Conservation (phyloP, 2,329 filamentous ascomycete genomes). For the Annulohypoxylon truncatum region DNA sequence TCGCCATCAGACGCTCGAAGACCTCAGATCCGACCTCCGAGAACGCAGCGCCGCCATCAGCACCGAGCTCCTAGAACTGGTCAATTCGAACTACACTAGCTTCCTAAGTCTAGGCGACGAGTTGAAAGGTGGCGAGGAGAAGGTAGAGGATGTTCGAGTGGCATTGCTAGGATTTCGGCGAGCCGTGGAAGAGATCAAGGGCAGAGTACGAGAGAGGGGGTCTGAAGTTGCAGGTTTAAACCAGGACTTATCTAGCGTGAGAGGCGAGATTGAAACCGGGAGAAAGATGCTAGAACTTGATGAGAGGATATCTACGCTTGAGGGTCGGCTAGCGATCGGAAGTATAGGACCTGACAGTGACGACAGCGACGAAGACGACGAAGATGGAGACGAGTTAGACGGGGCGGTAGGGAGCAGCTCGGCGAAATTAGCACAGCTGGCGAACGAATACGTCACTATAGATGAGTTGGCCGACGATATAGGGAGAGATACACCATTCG, state of each 20-base stretch:
- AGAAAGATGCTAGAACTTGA: conserved; percentile 75
- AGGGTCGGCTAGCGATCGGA: conserved; percentile 70
- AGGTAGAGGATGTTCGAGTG: conserved; percentile 88
- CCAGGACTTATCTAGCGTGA: conserved; percentile 73
- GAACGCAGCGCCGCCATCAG: conserved; percentile 82
- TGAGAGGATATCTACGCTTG: conserved; percentile 70
- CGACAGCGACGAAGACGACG: conserved; percentile 56
- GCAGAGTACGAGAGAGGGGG: conserved; percentile 71
- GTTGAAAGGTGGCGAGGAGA: conserved; percentile 88
- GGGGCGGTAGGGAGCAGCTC: conserved; percentile 60
- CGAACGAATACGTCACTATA: conserved; percentile 59
- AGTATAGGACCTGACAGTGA: conserved; percentile 48
- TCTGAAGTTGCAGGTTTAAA: conserved; percentile 72
- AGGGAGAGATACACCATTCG: conserved; percentile 61
- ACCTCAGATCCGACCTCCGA: conserved; percentile 87
- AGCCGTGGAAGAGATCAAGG: conserved; percentile 80
- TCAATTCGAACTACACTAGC: conserved; percentile 94
- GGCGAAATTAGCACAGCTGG: conserved; percentile 58
- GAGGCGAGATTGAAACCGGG: conserved; percentile 70
- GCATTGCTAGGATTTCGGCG: conserved; percentile 86
- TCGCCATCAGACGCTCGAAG: conserved; percentile 95
- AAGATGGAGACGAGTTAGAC: conserved; percentile 48
- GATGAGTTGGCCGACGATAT: conserved; percentile 57
- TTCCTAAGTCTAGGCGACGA: conserved; percentile 87
- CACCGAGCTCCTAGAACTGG: conserved; percentile 89